phyloP scores from a whole-genome alignment of 164 flowering plant species.

The Sedum album region DNA sequence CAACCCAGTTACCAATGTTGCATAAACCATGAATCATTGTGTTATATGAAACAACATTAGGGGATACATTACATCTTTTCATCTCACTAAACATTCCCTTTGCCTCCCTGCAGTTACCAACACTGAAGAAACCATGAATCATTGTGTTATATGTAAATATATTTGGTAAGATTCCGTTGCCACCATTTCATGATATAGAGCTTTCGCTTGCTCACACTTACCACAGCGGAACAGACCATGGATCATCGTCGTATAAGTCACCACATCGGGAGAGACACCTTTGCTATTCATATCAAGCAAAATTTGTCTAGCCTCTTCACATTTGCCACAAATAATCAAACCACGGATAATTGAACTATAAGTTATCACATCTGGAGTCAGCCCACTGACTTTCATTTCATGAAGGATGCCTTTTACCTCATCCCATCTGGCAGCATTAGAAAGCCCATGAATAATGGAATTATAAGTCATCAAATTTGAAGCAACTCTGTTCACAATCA shows the following conservation, averaged over 20 bases:
- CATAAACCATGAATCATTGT: constrained; percentile 10
- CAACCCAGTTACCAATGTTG: constrained; percentile 7
- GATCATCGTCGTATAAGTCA: neutral
- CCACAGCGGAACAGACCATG: neutral
- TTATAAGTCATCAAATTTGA: neutral
- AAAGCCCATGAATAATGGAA: neutral
- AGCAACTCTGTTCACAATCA: constrained; percentile 5
- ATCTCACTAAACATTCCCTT: neutral
- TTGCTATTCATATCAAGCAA: neutral
- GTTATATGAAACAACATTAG: constrained; percentile 6
- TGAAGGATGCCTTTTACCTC: neutral
- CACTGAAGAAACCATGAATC: constrained; percentile 13
- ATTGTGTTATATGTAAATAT: neutral
- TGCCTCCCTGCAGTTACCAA: constrained; percentile 10
- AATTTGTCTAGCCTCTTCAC: neutral
- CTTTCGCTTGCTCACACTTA: constrained; percentile 9
- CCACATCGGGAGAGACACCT: neutral
- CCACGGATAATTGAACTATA: neutral
- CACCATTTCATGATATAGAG: neutral
- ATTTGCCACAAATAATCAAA: constrained; percentile 3
- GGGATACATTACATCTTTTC: constrained; percentile 7
- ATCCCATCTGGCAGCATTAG: neutral
- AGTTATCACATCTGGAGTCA: constrained; percentile 7
- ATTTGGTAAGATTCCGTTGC: constrained; percentile 9
- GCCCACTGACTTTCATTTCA: neutral